Percentiles rank a stretch among this genome's conserved stretches.
Evolutionary conservation across 805 yeast species (phyloP).

Genomic region (Saturnispora gosingensis): DNA sequence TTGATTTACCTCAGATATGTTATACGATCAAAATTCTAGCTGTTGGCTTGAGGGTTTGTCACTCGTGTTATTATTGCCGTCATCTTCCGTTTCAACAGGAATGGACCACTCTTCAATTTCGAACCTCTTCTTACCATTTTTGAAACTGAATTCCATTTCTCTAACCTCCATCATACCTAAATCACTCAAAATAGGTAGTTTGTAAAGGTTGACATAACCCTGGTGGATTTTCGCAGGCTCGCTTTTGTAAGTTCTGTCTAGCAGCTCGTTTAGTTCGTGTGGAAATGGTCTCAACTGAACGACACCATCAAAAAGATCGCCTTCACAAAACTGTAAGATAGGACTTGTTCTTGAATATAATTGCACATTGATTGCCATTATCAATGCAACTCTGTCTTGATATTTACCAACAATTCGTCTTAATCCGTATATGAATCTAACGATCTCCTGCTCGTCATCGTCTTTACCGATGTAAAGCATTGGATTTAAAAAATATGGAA

Average conservation of each 20-base stretch:
- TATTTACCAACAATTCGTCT: conserved; percentile 43
- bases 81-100: conserved; percentile 70
- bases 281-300: conserved; percentile 75
- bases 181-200: conserved; percentile 64
- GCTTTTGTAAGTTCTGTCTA: conserved; percentile 61
- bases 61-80: background rate
- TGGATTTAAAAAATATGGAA: conserved; percentile 79
- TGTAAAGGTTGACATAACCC: conserved; percentile 71
- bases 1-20: background rate
- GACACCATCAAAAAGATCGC: conserved; percentile 50
- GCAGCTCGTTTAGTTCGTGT: conserved; percentile 54
- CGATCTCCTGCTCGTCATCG: conserved; percentile 31
- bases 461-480: conserved; percentile 37
- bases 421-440: conserved; percentile 55
- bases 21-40: background rate
- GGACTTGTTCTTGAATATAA: conserved; percentile 48
- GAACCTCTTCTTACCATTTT: conserved; percentile 71
- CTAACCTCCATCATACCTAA: conserved; percentile 72
- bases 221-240: conserved; percentile 74
- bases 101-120: conserved; percentile 95
- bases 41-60: background rate
- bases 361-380: conserved; percentile 55
- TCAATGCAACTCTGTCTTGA: conserved; percentile 31
- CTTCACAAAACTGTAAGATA: conserved; percentile 44
- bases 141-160: conserved; percentile 74